phyloP scores from a whole-genome alignment of 202 grass and related monocot genomes.

The Zizania palustris region DNA sequence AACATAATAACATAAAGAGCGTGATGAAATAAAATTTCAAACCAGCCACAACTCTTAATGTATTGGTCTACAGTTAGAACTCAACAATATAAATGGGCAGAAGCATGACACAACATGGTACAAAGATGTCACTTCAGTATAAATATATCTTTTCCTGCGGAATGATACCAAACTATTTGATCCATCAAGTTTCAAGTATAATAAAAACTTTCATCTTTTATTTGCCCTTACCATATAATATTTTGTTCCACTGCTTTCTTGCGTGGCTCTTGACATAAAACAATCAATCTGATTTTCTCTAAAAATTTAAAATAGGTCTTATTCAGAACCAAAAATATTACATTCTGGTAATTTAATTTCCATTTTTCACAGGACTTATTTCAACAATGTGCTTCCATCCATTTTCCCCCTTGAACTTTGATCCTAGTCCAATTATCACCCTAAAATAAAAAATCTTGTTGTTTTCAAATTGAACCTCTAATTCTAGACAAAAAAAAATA shows the following conservation, averaged over 20 bases:
- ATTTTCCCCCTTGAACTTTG: no score
- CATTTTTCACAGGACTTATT: constrained; percentile 9
- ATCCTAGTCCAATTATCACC: not conserved
- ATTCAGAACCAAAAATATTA: constrained; percentile 6
- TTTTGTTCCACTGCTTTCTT: not conserved
- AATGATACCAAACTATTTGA: not conserved
- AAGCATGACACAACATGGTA: not conserved
- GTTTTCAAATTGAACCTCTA: not conserved
- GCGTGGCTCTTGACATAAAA: not conserved
- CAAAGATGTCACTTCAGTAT: not conserved
- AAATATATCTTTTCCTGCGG: not conserved
- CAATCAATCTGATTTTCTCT: constrained; percentile 3
- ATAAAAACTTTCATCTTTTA: not conserved
- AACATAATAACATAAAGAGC: not conserved
- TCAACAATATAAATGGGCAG: not conserved
- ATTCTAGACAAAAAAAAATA: no score
- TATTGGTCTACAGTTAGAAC: not conserved
- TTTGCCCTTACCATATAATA: not conserved
- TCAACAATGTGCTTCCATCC: not conserved
- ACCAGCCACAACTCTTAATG: not conserved
- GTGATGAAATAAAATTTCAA: not conserved
- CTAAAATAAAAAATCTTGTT: not conserved
- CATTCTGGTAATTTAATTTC: constrained; percentile 10
- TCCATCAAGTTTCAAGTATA: constrained; percentile 18
- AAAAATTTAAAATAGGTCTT: constrained; percentile 1